Conservation (phyloP, 805 yeast species). For the Metschnikowia arizonensis region DNA sequence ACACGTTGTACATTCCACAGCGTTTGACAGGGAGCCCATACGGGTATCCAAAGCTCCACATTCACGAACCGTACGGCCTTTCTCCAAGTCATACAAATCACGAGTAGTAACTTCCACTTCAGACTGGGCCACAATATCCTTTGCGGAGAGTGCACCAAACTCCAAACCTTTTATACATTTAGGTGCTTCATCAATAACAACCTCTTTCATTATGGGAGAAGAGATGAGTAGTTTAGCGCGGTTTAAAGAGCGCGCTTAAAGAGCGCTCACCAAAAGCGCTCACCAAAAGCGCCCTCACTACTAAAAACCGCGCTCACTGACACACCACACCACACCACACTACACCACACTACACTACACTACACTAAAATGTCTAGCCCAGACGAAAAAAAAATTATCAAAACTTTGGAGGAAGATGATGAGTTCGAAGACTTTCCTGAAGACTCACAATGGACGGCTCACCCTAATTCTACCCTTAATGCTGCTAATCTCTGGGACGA, state of each 20-base stretch:
- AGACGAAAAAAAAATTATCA: slow-evolving; percentile 44
- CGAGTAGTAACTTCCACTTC: slow-evolving; percentile 91
- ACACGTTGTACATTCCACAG: slow-evolving; percentile 86
- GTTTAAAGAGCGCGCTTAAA: too few species aligned
- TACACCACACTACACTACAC: too few species aligned
- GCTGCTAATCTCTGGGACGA: slow-evolving; percentile 83
- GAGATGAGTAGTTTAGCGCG: too few species aligned
- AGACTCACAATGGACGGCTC: slow-evolving; percentile 71
- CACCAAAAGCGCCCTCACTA: too few species aligned
- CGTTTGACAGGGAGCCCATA: slow-evolving; percentile 91
- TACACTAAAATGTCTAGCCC: neutral
- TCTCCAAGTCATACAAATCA: slow-evolving; percentile 86
- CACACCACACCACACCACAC: too few species aligned
- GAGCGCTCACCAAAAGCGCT: too few species aligned
- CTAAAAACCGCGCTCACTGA: neutral
- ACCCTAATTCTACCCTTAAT: slow-evolving; percentile 48
- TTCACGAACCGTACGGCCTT: slow-evolving; percentile 75
- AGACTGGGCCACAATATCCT: slow-evolving; percentile 87
- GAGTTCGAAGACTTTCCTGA: slow-evolving; percentile 96
- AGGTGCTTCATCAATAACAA: slow-evolving; percentile 76
- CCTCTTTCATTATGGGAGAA: slow-evolving; percentile 35
- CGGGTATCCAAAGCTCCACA: slow-evolving; percentile 87
- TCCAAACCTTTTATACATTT: slow-evolving; percentile 86
- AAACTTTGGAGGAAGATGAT: slow-evolving; percentile 89
- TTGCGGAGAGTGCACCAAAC: slow-evolving; percentile 88